These are phyloP conservation scores for Oryza glaberrima DNA, from an alignment of 176 grass and related monocot species.

Conservation along the genomic window DNA sequence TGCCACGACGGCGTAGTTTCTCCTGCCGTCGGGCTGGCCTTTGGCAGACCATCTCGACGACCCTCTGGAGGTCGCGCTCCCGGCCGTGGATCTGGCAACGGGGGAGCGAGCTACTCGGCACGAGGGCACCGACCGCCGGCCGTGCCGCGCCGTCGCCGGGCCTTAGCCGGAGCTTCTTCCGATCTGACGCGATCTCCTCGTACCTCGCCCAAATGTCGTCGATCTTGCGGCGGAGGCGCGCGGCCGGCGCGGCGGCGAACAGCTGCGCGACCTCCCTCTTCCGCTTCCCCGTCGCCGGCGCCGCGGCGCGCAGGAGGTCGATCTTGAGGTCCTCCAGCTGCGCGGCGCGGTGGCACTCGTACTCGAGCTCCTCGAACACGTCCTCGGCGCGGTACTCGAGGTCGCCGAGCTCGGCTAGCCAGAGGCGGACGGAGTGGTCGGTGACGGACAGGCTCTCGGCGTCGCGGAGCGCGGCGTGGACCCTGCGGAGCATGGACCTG, in stretches of 20 bases:
- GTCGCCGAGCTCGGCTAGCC: constrained; percentile 53
- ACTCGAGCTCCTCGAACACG: constrained; percentile 35
- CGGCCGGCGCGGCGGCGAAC: not conserved
- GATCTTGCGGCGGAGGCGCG: too few relatives aligned
- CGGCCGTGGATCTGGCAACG: too few relatives aligned
- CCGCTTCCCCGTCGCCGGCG: constrained; percentile 26
- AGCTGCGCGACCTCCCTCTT: constrained; percentile 30
- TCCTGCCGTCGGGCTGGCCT: too few relatives aligned
- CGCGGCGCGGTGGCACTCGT: constrained; percentile 17
- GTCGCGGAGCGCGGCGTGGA: constrained; percentile 32
- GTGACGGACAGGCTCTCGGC: constrained; percentile 18
- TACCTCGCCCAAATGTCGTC: too few relatives aligned
- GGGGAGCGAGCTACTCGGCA: too few relatives aligned
- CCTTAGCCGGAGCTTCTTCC: too few relatives aligned
- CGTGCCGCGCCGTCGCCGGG: too few relatives aligned
- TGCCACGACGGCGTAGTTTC: too few relatives aligned
- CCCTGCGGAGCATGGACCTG: constrained; percentile 16
- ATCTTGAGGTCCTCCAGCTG: constrained; percentile 50
- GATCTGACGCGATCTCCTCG: too few relatives aligned
- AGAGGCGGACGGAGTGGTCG: constrained; percentile 35
- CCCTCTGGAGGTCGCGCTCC: too few relatives aligned
- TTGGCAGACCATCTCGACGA: too few relatives aligned
- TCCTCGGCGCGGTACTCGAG: constrained; percentile 44
- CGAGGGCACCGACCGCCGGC: too few relatives aligned
- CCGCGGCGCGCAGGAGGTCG: constrained; percentile 18